Percentiles rank a stretch among this genome's conserved stretches.
These are phyloP conservation scores for Elaeis oleifera DNA, from an alignment of 202 grass and related monocot species.

Conservation along the genomic window DNA sequence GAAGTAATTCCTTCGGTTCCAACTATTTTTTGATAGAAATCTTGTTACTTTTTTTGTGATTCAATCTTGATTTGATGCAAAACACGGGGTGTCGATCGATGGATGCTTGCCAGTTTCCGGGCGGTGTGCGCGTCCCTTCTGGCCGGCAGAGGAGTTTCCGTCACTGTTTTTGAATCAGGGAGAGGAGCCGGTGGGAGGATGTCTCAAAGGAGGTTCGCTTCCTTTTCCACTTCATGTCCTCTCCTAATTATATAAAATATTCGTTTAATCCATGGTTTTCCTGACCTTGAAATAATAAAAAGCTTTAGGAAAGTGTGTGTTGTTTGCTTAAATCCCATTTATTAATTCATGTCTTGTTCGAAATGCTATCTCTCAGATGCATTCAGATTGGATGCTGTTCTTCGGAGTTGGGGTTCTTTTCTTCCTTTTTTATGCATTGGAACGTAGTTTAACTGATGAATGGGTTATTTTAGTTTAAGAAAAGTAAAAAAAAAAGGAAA, in stretches of 20 bases:
- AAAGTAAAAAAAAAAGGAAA: too few species aligned
- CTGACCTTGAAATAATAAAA: too few species aligned
- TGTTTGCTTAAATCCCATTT: too few species aligned
- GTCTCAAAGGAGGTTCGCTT: slow-evolving; percentile 70
- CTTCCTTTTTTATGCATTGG: too few species aligned
- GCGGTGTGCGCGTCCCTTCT: slow-evolving; percentile 84
- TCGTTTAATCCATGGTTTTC: too few species aligned
- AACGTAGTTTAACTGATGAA: too few species aligned
- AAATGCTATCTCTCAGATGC: neutral
- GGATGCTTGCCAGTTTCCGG: slow-evolving; percentile 46
- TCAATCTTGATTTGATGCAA: neutral
- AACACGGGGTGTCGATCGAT: too few species aligned
- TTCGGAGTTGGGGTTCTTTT: too few species aligned
- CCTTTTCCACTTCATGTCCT: neutral
- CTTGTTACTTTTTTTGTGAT: slow-evolving; percentile 9
- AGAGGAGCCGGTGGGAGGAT: slow-evolving; percentile 74
- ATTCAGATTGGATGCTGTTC: neutral
- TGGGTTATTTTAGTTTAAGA: too few species aligned
- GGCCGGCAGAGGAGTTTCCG: slow-evolving; percentile 51
- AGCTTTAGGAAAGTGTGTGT: too few species aligned
- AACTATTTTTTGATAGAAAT: neutral
- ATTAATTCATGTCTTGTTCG: too few species aligned
- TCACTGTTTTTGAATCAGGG: slow-evolving; percentile 77
- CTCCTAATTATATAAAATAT: too few species aligned
- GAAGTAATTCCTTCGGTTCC: slow-evolving; percentile 39